Base-by-base conservation (phyloP, 2,329 filamentous ascomycete species). In the Coniochaeta sp. region DNA sequence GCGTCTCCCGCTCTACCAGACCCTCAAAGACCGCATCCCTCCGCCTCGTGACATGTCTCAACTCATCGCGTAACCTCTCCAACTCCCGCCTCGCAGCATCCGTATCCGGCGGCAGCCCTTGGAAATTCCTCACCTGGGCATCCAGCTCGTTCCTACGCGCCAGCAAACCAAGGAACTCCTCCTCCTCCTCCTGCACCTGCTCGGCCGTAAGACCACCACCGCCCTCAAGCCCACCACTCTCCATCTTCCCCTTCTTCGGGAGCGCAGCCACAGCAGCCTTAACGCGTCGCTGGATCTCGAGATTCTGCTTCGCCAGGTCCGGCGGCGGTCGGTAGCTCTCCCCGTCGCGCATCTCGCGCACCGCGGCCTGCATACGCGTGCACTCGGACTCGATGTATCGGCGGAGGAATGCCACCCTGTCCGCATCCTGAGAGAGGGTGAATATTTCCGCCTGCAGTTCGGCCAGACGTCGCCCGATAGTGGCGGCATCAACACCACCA, bases 1-100 rank as follows among this genome's bases (percentile, higher is more conserved):
- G 80, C 51, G 78, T 82, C 62, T 82, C 79, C 35, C 75, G 72
- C 59, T 83, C 81, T 2, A 89, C 82, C 46, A 94, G 65, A 2
- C 76, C 79, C 63, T 92, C 89, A 63, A 95, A 95, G 51, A 89
- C 74, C 27, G 71, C 76, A 64, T 96, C 89, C 51, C 91, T 78
- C 58, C 77, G 75, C 56, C 75, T 74, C 26, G 77, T 83, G 49
- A 89, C 68, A 9, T 71, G 69, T 33, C 77, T 74, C 45, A 95
- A 71, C 61, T 90, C 82, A 2, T 72, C 70, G 54, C 87, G 79
- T 40, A 91, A 68, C 27, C 75, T 72, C 57, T 87, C 86, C 26
- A 96, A 75, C 63, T 89, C 83, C n/a, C 74, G 69, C 58, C 85
- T 78, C 31, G 90, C 90, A 46, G 80, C 76, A 47, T 84, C 78